Percentiles rank a stretch among this genome's conserved stretches.
Conservation (phyloP, 2,329 filamentous ascomycete genomes). For the Stagonosporopsis vannaccii region DNA sequence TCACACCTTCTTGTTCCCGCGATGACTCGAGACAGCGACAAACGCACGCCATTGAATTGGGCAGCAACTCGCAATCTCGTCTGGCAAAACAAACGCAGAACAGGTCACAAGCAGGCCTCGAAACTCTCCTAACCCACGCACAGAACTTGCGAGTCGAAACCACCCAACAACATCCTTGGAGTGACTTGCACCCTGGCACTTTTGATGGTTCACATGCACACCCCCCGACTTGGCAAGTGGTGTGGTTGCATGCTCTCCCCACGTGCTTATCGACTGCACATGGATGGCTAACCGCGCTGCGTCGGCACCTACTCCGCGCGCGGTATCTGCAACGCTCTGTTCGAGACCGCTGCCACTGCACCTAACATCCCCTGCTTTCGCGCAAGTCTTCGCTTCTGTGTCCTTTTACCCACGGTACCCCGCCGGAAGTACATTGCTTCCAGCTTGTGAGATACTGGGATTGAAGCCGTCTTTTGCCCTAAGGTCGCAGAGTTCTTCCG, state of each 20-base stretch:
- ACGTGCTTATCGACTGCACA: slow-evolving; percentile 44
- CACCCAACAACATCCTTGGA: slow-evolving; percentile 28
- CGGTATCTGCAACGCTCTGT: neutral
- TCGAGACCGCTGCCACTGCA: neutral
- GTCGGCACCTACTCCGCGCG: neutral
- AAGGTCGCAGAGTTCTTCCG: slow-evolving; percentile 3
- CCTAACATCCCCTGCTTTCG: neutral
- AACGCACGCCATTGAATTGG: slow-evolving; percentile 12
- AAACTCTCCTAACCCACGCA: slow-evolving; percentile 5
- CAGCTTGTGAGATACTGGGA: neutral
- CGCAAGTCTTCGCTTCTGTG: neutral
- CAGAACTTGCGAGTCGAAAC: slow-evolving; percentile 14
- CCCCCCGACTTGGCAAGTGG: slow-evolving; percentile 35
- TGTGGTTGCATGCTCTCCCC: slow-evolving; percentile 35
- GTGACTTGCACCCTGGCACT: slow-evolving; percentile 28
- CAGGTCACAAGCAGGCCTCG: slow-evolving; percentile 8
- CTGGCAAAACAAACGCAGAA: slow-evolving; percentile 6
- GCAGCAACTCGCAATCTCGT: slow-evolving; percentile 10
- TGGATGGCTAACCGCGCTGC: slow-evolving; percentile 15
- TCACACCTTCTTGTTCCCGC: neutral
- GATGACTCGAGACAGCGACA: slow-evolving; percentile 6
- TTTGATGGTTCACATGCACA: slow-evolving; percentile 42
- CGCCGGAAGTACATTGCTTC: slow-evolving; percentile 5
- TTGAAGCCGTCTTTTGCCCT: neutral
- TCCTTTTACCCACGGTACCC: slow-evolving; percentile 9